These are phyloP conservation scores for Fusarium annulatum DNA, from an alignment of 2,329 filamentous ascomycete species.

Conservation along the genomic window DNA sequence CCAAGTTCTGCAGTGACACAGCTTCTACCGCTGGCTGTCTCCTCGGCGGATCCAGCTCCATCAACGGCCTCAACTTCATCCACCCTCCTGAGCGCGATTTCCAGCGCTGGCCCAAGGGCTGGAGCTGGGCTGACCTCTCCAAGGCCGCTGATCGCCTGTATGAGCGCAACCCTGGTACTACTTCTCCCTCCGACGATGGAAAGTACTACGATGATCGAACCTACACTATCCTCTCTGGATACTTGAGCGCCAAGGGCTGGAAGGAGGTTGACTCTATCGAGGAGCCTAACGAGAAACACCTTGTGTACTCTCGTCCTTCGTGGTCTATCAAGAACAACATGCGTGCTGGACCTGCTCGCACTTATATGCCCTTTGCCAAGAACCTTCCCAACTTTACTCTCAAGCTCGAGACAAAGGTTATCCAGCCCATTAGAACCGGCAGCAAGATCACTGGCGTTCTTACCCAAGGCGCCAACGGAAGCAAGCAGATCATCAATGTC, in stretches of 20 bases:
- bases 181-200: slow-evolving; percentile 72
- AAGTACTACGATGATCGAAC: slow-evolving; percentile 73
- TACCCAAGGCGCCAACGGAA: slow-evolving; percentile 64
- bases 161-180: slow-evolving; percentile 66
- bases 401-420: slow-evolving; percentile 72
- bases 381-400: slow-evolving; percentile 73
- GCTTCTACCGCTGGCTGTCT: slow-evolving; percentile 43
- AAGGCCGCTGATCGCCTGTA: slow-evolving; percentile 41
- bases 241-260: slow-evolving; percentile 71
- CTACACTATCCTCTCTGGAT: slow-evolving; percentile 69
- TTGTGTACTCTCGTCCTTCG: slow-evolving; percentile 71
- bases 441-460: slow-evolving; percentile 73
- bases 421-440: slow-evolving; percentile 70
- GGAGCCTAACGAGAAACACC: slow-evolving; percentile 71
- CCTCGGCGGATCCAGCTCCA: slow-evolving; percentile 42
- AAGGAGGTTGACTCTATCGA: slow-evolving; percentile 71
- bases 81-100: slow-evolving; percentile 42
- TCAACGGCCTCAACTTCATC: slow-evolving; percentile 46
- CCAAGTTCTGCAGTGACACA: slow-evolving; percentile 43
- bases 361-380: slow-evolving; percentile 73
- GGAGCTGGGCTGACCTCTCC: slow-evolving; percentile 39
- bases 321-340: slow-evolving; percentile 76
- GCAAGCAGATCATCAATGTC: slow-evolving; percentile 44
- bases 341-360: slow-evolving; percentile 75
- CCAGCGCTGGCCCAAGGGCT: slow-evolving; percentile 42